A percentile compares a stretch with the other conserved stretches of the same genome.
Conservation (phyloP, 78 protist species). For the Polysphondylium violaceum region DNA sequence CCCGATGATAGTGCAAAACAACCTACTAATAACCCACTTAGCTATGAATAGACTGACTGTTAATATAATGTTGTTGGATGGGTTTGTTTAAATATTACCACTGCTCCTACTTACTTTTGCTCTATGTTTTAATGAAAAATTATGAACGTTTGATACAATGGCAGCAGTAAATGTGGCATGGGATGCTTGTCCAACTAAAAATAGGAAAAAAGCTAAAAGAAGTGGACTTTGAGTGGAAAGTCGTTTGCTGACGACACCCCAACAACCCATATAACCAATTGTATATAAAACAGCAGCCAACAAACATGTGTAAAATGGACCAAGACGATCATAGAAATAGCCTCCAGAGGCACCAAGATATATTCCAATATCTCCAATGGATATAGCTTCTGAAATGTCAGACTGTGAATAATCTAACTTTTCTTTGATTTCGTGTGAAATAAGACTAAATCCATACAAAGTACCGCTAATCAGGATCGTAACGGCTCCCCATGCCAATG, state of each 20-base stretch:
- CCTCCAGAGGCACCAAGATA: constrained; percentile 60
- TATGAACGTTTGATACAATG: constrained; percentile 26
- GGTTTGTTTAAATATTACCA: background rate
- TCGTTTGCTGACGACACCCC: constrained; percentile 30
- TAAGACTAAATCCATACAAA: constrained; percentile 45
- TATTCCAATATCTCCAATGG: constrained; percentile 75
- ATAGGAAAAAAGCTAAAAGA: constrained; percentile 45
- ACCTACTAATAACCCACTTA: constrained; percentile 54
- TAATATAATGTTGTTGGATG: too few species aligned
- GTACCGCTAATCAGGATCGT: constrained; percentile 50
- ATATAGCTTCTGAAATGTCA: constrained; percentile 37
- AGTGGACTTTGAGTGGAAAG: too few species aligned
- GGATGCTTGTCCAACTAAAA: constrained; percentile 67
- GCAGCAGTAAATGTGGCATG: constrained; percentile 55
- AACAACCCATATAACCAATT: constrained; percentile 50
- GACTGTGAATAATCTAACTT: constrained; percentile 32
- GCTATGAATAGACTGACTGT: background rate
- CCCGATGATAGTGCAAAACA: constrained; percentile 61
- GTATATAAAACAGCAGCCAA: constrained; percentile 25
- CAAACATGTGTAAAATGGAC: constrained; percentile 49
- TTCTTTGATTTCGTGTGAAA: constrained; percentile 30
- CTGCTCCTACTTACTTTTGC: constrained; percentile 44
- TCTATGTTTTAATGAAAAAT: constrained; percentile 51
- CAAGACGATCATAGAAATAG: constrained; percentile 52
- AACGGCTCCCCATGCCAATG: constrained; percentile 29